Base-by-base conservation (phyloP, 139 green algal genomes). In the Mesostigma viride region DNA sequence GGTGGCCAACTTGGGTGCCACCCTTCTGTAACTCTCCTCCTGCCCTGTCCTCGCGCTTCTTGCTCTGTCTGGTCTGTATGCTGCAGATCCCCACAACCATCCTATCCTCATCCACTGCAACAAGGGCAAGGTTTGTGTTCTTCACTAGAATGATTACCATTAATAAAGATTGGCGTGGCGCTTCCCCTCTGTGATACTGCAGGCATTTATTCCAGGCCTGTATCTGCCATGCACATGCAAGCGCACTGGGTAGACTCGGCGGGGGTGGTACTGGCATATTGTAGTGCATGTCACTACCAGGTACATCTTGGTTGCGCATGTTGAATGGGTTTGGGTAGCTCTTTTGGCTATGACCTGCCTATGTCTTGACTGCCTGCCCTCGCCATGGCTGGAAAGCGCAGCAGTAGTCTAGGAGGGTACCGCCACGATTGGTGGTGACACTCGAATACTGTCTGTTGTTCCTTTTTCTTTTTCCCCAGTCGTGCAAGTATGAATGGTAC, bases 31-130 rank as follows among this genome's bases (percentile, higher is more conserved):
- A n/a, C n/a, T n/a, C n/a, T n/a, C n/a, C n/a, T n/a, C n/a, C n/a
- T n/a, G n/a, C n/a, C n/a, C n/a, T n/a, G n/a, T n/a, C n/a, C n/a
- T n/a, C n/a, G n/a, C n/a, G n/a, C n/a, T n/a, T n/a, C n/a, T n/a
- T n/a, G n/a, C n/a, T n/a, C n/a, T n/a, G n/a, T n/a, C n/a, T n/a
- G n/a, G n/a, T n/a, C n/a, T n/a, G n/a, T n/a, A n/a, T n/a, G n/a
- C n/a, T 63, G 56, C 56, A 63, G 56, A 63, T 63, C 11, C 14
- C 4, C 34, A 20, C 20, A 66, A 66, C n/a, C 59, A 56, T 17
- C 59, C 59, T 24, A 53, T 66, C 34, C 59, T 66, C 14, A 66
- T 66, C 35, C 59, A 66, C 59, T 66, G 59, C 24, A 66, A 66
- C 59, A 66, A 66, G n/a, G 59, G 59, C 17, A 66, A 66, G 56